These are phyloP conservation scores for Pyrenula aspistea DNA, from an alignment of 495 filamentous ascomycete genomes.

Conservation along the genomic window DNA sequence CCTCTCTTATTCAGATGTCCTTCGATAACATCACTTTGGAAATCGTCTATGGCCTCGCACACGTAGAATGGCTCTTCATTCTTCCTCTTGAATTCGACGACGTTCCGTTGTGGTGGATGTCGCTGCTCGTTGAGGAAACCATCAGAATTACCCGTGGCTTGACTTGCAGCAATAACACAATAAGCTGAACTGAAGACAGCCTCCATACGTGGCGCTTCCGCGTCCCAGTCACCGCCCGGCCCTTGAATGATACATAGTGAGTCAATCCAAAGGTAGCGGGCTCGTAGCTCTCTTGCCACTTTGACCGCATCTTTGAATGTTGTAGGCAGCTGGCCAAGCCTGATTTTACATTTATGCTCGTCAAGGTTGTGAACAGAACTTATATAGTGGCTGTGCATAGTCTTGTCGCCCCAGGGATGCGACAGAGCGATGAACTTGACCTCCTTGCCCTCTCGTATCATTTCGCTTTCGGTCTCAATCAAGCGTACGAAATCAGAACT, in stretches of 20 bases:
- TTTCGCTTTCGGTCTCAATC: conserved; percentile 2
- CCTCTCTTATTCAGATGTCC: conserved; percentile 19
- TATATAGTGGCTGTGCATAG: background rate
- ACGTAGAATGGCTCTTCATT: conserved; percentile 9
- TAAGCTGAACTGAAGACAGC: conserved; percentile 15
- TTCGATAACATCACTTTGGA: conserved; percentile 18
- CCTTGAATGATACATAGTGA: background rate
- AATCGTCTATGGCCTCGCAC: conserved; percentile 18
- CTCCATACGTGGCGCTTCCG: background rate
- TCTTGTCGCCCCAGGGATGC: conserved; percentile 9
- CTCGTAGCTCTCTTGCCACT: background rate
- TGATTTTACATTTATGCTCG: background rate
- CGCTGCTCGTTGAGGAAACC: conserved; percentile 2
- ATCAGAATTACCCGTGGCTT: background rate
- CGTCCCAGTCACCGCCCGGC: background rate
- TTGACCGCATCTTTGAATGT: background rate
- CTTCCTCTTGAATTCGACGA: background rate
- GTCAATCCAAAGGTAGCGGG: background rate
- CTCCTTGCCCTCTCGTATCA: background rate
- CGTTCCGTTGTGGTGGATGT: conserved; percentile 1
- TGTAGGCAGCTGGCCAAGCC: background rate
- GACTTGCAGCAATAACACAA: conserved; percentile 4
- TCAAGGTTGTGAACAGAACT: background rate
- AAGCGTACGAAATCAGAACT: conserved; percentile 1
- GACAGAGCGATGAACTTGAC: conserved; percentile 8